Conservation (phyloP, 2,329 filamentous ascomycete species). For the Talaromyces sp. region DNA sequence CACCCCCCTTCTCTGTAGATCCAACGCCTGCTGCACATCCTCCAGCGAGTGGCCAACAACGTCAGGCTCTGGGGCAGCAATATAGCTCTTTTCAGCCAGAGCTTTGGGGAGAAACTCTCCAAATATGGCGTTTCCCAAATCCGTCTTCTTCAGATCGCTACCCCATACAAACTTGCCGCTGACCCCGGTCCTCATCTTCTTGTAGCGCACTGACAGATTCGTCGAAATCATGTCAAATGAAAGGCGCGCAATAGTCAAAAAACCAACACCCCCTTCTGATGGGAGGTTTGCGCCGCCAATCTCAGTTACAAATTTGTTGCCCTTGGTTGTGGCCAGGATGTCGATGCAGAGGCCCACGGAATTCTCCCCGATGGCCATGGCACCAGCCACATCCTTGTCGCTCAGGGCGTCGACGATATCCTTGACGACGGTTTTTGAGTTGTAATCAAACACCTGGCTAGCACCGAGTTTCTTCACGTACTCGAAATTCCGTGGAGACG, state of each 20-base stretch:
- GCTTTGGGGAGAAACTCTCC: constrained; percentile 35
- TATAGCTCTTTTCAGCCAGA: constrained; percentile 32
- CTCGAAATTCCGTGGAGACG: constrained; percentile 37
- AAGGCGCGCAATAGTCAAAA: not conserved
- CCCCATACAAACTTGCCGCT: constrained; percentile 7
- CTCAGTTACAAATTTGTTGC: constrained; percentile 6
- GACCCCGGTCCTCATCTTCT: constrained; percentile 3
- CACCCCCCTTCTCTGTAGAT: constrained; percentile 34
- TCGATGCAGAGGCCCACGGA: constrained; percentile 3
- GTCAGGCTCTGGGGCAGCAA: constrained; percentile 34
- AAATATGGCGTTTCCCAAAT: constrained; percentile 16
- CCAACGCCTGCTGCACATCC: constrained; percentile 37
- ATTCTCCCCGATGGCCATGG: constrained; percentile 1
- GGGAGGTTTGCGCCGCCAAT: constrained; percentile 3
- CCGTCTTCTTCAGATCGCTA: constrained; percentile 5
- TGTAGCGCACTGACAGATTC: constrained; percentile 1
- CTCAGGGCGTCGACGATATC: not conserved
- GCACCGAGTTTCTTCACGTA: constrained; percentile 41
- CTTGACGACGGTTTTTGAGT: constrained; percentile 7
- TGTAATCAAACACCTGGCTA: constrained; percentile 40
- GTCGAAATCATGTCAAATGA: not conserved
- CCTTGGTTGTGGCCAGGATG: constrained; percentile 3
- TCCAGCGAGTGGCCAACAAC: constrained; percentile 41
- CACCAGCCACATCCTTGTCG: not conserved
- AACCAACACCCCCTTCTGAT: not conserved